A percentile compares a stretch with the other conserved stretches of the same genome.
Conservation (phyloP, 2,329 filamentous ascomycete species). For the Juglanconis juglandina region DNA sequence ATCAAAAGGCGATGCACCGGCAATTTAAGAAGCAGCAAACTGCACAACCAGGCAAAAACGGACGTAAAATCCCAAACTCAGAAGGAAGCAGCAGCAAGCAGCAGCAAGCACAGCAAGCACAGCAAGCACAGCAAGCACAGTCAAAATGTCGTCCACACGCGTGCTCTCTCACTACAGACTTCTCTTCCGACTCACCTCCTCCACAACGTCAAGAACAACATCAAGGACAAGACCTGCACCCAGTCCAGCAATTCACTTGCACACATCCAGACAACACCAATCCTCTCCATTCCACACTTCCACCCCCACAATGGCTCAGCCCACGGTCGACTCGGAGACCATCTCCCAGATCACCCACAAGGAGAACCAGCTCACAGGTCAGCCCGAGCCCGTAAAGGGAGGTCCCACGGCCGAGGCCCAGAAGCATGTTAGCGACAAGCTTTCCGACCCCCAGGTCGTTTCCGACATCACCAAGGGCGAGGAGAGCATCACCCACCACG, state of each 20-base stretch:
- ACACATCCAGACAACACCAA: background rate
- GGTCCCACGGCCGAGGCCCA: constrained; percentile 40
- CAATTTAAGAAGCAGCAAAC: too few species aligned
- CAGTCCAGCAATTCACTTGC: too few species aligned
- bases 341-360: constrained; percentile 38
- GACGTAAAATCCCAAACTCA: too few species aligned
- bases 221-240: background rate
- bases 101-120: too few species aligned
- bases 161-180: background rate
- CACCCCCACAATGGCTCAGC: constrained; percentile 14
- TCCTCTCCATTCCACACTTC: constrained; percentile 13
- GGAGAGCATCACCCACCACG: constrained; percentile 31
- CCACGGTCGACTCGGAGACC: constrained; percentile 25
- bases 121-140: too few species aligned
- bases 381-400: constrained; percentile 29
- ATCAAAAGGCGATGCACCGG: too few species aligned
- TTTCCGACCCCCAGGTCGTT: constrained; percentile 29
- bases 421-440: constrained; percentile 28
- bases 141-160: constrained; percentile 2
- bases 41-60: too few species aligned
- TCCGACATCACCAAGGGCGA: constrained; percentile 39
- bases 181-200: background rate
- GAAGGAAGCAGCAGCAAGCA: too few species aligned
- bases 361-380: constrained; percentile 36
- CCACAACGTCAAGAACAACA: background rate